Conservation (phyloP, 2,329 filamentous ascomycete genomes). For the Epichloe gansuensis region DNA sequence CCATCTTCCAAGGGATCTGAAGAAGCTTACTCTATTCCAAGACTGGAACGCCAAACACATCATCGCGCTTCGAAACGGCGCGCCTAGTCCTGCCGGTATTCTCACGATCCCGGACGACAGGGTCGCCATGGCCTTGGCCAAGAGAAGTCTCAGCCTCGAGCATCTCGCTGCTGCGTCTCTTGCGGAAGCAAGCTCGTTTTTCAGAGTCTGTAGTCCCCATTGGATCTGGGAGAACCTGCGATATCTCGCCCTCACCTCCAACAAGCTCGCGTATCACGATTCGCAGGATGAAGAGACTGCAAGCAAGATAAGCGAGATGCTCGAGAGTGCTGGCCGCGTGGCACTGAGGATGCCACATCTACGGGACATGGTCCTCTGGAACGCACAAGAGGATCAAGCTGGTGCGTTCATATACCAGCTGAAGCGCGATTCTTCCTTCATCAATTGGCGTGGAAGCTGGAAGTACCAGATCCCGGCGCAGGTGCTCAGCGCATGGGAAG, state of each 20-base stretch:
- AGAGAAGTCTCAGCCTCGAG: background rate
- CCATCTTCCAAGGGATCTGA: background rate
- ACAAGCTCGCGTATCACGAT: background rate
- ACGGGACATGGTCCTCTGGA: background rate
- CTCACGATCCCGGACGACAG: background rate
- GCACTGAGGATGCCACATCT: background rate
- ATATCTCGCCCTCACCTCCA: background rate
- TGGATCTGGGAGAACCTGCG: background rate
- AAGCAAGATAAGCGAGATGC: background rate
- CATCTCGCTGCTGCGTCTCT: background rate
- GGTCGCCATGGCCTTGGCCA: background rate
- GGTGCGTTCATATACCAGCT: background rate
- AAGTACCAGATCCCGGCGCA: background rate
- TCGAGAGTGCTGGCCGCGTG: background rate
- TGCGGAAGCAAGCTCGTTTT: background rate
- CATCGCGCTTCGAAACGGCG: background rate
- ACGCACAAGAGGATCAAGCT: background rate
- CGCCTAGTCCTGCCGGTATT: no score
- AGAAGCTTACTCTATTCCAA: background rate
- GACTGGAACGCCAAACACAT: background rate
- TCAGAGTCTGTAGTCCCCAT: background rate
- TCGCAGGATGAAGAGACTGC: background rate
- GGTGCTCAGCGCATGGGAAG: background rate
- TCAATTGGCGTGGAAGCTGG: background rate
- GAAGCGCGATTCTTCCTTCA: background rate